These are phyloP conservation scores for Aristolochia contorta DNA, from an alignment of 164 flowering plant genomes.

Conservation along the genomic window DNA sequence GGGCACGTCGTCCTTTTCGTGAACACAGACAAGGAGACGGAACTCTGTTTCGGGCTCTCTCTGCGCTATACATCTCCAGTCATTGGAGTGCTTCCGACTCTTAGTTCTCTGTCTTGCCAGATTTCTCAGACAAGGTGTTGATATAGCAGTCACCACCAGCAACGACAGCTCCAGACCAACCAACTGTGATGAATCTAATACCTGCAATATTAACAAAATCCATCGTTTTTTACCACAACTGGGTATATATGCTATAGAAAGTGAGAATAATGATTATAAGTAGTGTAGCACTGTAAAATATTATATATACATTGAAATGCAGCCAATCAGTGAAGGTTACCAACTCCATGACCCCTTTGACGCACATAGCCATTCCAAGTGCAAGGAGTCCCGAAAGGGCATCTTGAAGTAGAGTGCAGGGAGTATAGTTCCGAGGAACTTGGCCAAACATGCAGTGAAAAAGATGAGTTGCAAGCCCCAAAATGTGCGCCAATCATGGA, in stretches of 20 bases:
- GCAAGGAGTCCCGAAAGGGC: neutral
- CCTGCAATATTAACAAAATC: too few species aligned
- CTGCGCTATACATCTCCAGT: too few species aligned
- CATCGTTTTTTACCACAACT: too few species aligned
- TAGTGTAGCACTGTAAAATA: too few species aligned
- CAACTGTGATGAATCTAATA: too few species aligned
- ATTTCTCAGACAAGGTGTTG: too few species aligned
- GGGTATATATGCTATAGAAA: too few species aligned
- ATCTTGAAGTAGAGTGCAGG: neutral
- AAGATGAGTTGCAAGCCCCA: neutral
- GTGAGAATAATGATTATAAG: too few species aligned
- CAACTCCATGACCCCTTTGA: neutral
- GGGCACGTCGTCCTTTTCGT: neutral
- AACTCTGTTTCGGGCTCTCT: neutral
- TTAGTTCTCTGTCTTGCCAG: too few species aligned
- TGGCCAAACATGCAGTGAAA: neutral
- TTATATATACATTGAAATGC: constrained; percentile 5
- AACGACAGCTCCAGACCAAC: too few species aligned
- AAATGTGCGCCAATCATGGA: neutral
- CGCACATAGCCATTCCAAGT: neutral
- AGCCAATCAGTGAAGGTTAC: constrained; percentile 34
- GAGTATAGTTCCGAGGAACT: neutral
- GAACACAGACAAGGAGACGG: neutral
- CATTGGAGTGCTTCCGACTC: too few species aligned
- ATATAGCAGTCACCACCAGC: too few species aligned